Evolutionary conservation across 108 stramenopile genomes (phyloP), one percentile per base, ranked within the genome.

Genomic region (Phaeodactylum tricornutum): DNA sequence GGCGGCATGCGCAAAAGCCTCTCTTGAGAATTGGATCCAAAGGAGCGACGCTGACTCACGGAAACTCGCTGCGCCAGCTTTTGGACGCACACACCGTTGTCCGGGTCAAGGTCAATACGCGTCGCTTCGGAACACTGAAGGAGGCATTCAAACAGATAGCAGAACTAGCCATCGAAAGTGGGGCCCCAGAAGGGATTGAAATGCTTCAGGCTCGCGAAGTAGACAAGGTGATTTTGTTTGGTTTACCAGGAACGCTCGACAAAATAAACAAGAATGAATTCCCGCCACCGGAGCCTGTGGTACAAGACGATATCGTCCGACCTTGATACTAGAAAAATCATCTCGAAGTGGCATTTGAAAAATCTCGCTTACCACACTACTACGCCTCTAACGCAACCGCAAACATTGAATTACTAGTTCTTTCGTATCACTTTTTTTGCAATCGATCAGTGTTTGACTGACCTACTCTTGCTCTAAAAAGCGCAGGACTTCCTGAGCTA

Each of bases 281-380:
- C 56, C 79, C 79, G 31, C 79, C 77, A 6, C 57, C 67, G 17
- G n/a, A n/a, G n/a, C n/a, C n/a, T n/a, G n/a, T n/a, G n/a, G n/a
- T n/a, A n/a, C n/a, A n/a, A n/a, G n/a, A n/a, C n/a, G n/a, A n/a
- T n/a, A n/a, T n/a, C n/a, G n/a, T n/a, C n/a, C n/a, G n/a, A n/a
- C n/a, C n/a, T n/a, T n/a, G n/a, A n/a, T n/a, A n/a, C n/a, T n/a
- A n/a, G n/a, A n/a, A n/a, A n/a, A n/a, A n/a, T n/a, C n/a, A n/a
- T n/a, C n/a, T n/a, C n/a, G n/a, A n/a, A n/a, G n/a, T n/a, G n/a
- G n/a, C n/a, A n/a, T n/a, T n/a, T n/a, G n/a, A n/a, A n/a, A n/a
- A n/a, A n/a, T n/a, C n/a, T n/a, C n/a, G n/a, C n/a, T n/a, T n/a
- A n/a, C n/a, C n/a, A n/a, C n/a, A n/a, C n/a, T n/a, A n/a, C n/a